These are phyloP conservation scores for Chaetomiaceae sp. DNA, from an alignment of 2,329 filamentous ascomycete species.

Conservation along the genomic window DNA sequence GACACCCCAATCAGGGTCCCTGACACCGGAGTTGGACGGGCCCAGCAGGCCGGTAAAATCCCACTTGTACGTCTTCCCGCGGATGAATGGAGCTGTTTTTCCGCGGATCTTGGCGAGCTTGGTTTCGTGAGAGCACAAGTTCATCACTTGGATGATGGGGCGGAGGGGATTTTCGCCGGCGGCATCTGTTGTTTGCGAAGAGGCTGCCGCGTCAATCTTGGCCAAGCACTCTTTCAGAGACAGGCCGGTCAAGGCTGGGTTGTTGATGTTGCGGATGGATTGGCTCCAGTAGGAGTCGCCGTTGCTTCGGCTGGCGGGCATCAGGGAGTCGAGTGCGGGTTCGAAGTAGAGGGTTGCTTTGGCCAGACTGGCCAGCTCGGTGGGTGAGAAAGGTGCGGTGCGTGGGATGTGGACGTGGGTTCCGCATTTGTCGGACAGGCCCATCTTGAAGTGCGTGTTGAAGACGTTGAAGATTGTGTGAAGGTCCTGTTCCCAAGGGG, in stretches of 20 bases:
- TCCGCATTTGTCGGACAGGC: too few species aligned
- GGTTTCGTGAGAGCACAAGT: conserved; percentile 32
- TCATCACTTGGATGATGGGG: conserved; percentile 31
- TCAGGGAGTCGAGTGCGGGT: conserved; percentile 32
- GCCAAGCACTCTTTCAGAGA: conserved; percentile 26
- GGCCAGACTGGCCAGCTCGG: conserved; percentile 30
- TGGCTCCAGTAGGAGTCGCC: conserved; percentile 34
- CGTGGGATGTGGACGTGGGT: conserved; percentile 37
- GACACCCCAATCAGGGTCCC: conserved; percentile 9
- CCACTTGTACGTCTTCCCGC: conserved; percentile 40
- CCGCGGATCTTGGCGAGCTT: not conserved
- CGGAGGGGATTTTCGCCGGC: not conserved
- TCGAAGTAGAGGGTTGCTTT: conserved; percentile 35
- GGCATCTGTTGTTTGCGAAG: too few species aligned
- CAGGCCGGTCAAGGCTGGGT: conserved; percentile 19
- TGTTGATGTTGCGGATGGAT: conserved; percentile 31
- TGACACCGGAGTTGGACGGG: too few species aligned
- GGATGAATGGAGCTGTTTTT: conserved; percentile 27
- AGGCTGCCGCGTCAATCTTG: conserved; percentile 24
- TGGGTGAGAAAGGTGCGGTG: conserved; percentile 23
- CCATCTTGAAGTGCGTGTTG: conserved; percentile 20
- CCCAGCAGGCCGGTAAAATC: conserved; percentile 33
- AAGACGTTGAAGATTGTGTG: conserved; percentile 29
- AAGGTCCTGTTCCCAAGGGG: conserved; percentile 25
- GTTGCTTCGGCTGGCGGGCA: conserved; percentile 26